Evolutionary conservation across 192 early-diverging fungal species (phyloP).

Genomic region (Borealophlyctis nickersoniae): DNA sequence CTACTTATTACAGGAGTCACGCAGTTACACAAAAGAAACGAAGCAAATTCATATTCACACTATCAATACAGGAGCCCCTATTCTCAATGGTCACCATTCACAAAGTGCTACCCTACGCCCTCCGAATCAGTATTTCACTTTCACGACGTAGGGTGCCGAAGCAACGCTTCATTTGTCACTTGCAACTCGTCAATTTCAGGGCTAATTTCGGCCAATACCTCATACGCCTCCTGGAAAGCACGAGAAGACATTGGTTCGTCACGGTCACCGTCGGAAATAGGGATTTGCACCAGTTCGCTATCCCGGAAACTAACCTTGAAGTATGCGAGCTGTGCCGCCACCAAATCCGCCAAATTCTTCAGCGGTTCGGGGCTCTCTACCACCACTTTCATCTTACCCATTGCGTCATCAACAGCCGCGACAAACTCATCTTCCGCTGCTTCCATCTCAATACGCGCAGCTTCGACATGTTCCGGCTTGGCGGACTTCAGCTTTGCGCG

Average conservation of each 20-base stretch:
- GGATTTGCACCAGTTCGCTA: too few species aligned
- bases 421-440: conserved; percentile 94
- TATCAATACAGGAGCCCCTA: too few species aligned
- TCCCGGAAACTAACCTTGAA: conserved; percentile 75
- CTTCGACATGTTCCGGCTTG: conserved; percentile 68
- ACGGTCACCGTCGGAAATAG: too few species aligned
- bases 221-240: conserved; percentile 29
- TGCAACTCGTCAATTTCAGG: conserved; percentile 96
- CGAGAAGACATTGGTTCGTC: too few species aligned
- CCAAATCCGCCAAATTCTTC: conserved; percentile 78
- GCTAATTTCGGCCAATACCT: conserved; percentile 36
- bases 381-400: conserved; percentile 88
- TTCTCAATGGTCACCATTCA: too few species aligned
- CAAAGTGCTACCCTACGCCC: too few species aligned
- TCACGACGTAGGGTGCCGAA: conserved; percentile 52
- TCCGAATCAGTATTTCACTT: too few species aligned
- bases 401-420: conserved; percentile 91
- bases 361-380: conserved; percentile 86
- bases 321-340: conserved; percentile 80
- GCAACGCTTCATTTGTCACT: conserved; percentile 89
- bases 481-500: conserved; percentile 76
- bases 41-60: too few species aligned
- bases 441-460: conserved; percentile 78
- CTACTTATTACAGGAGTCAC: too few species aligned
- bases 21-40: too few species aligned